phyloP scores from a whole-genome alignment of 176 grass and related monocot genomes.

The Luzula sylvatica region DNA sequence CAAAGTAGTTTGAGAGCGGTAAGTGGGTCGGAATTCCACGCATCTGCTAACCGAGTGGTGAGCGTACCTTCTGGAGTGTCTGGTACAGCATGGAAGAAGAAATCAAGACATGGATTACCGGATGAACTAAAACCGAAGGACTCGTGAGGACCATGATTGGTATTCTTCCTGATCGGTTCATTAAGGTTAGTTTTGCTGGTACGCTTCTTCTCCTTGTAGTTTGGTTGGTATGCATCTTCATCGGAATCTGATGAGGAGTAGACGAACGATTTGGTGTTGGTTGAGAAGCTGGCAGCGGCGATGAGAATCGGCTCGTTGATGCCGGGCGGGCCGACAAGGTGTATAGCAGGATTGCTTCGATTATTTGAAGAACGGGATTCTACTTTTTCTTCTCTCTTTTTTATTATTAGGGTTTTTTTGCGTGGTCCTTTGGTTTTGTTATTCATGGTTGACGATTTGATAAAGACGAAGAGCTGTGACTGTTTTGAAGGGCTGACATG shows the following conservation, averaged over 20 bases:
- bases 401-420: too few relatives aligned
- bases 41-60: background rate
- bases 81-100: conserved; percentile 39
- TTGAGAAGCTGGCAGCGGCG: background rate
- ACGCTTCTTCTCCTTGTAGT: background rate
- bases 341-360: too few relatives aligned
- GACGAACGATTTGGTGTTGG: too few relatives aligned
- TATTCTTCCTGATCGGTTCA: conserved; percentile 5
- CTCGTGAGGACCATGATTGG: conserved; percentile 23
- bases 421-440: too few relatives aligned
- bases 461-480: too few relatives aligned
- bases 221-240: background rate
- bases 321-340: conserved; percentile 6
- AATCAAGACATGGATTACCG: conserved; percentile 22
- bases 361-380: too few relatives aligned
- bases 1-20: conserved; percentile 31
- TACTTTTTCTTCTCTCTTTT: too few relatives aligned
- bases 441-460: too few relatives aligned
- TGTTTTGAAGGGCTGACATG: too few relatives aligned
- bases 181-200: background rate
- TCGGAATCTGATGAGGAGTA: background rate
- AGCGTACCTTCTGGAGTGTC: conserved; percentile 10
- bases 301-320: background rate
- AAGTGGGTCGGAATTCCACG: conserved; percentile 22
- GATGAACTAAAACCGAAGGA: background rate